Conservation (phyloP, 2,329 filamentous ascomycete genomes). For the Gnomoniopsis sp. region DNA sequence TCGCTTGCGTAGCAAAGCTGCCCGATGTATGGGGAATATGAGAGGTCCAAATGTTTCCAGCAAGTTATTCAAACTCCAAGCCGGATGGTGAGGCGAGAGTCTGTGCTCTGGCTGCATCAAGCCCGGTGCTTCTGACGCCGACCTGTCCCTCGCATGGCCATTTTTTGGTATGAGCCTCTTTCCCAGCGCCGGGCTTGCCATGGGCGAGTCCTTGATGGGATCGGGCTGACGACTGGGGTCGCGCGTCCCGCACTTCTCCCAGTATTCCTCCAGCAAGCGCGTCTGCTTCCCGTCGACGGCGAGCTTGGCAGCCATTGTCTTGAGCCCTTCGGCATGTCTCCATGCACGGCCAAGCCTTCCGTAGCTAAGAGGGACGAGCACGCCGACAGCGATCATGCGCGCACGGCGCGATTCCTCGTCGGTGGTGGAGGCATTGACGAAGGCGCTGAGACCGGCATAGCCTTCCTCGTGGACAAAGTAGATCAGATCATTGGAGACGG, state of each 20-base stretch:
- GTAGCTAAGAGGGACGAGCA: conserved; percentile 80
- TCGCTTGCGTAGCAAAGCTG: conserved; percentile 79
- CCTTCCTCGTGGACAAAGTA: conserved; percentile 85
- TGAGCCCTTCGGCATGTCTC: conserved; percentile 77
- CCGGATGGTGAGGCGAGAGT: conserved; percentile 78
- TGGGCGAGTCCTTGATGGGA: conserved; percentile 42
- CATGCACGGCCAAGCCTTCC: conserved; percentile 84
- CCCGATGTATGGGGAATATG: conserved; percentile 86
- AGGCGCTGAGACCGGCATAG: conserved; percentile 87
- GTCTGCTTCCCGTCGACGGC: conserved; percentile 63
- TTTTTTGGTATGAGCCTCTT: conserved; percentile 29
- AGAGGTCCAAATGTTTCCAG: conserved; percentile 85
- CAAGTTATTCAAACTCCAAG: conserved; percentile 73
- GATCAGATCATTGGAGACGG: conserved; percentile 81
- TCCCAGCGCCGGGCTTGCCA: conserved; percentile 49
- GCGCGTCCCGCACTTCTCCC: conserved; percentile 58
- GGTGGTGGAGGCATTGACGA: conserved; percentile 77
- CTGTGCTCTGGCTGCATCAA: conserved; percentile 59
- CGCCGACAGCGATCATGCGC: conserved; percentile 86
- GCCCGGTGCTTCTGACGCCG: conserved; percentile 59
- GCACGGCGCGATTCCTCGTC: conserved; percentile 79
- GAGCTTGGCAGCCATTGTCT: conserved; percentile 68
- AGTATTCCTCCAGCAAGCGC: conserved; percentile 71
- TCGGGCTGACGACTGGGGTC: conserved; percentile 32
- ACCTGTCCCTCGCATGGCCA: conserved; percentile 54